These are phyloP conservation scores for Sugiyamaella mastotermitis DNA, from an alignment of 805 yeast species.

Conservation along the genomic window DNA sequence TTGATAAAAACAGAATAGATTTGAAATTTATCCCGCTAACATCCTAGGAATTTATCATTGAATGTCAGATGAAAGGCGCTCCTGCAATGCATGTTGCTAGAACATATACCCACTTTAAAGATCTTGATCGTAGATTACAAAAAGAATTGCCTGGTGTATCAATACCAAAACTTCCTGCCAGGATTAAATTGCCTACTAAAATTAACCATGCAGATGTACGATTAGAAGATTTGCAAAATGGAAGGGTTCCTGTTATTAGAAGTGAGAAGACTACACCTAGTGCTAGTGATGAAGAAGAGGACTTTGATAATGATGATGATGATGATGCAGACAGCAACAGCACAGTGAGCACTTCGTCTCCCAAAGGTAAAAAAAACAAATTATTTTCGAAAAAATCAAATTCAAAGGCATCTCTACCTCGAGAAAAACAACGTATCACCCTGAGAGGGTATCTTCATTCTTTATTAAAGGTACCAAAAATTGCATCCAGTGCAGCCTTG, in stretches of 20 bases:
- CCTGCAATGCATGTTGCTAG: conserved; percentile 47
- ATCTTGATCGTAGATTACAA: conserved; percentile 44
- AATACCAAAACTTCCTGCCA: conserved; percentile 53
- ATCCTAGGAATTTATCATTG: conserved; percentile 28
- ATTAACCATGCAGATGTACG: neutral
- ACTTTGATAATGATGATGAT: conserved; percentile 20
- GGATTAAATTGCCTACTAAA: conserved; percentile 18
- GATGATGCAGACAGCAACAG: neutral
- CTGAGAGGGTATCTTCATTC: conserved; percentile 64
- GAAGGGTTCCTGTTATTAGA: conserved; percentile 1
- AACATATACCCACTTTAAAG: conserved; percentile 62
- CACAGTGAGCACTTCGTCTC: neutral
- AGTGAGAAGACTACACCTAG: no score
- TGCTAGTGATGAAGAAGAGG: conserved; percentile 18
- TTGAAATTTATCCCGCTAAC: no score
- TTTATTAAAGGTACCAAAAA: conserved; percentile 47
- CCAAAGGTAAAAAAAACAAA: neutral
- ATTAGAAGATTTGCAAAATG: neutral
- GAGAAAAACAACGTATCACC: conserved; percentile 75
- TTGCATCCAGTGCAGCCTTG: conserved; percentile 48
- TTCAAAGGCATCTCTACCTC: conserved; percentile 35
- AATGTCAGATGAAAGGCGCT: conserved; percentile 25
- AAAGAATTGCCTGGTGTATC: conserved; percentile 63
- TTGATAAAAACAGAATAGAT: no score
- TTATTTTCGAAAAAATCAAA: neutral